A percentile compares a stretch with the other conserved stretches of the same genome.
phyloP scores from a whole-genome alignment of 176 grass and related monocot genomes.

The Zoysia japonica region DNA sequence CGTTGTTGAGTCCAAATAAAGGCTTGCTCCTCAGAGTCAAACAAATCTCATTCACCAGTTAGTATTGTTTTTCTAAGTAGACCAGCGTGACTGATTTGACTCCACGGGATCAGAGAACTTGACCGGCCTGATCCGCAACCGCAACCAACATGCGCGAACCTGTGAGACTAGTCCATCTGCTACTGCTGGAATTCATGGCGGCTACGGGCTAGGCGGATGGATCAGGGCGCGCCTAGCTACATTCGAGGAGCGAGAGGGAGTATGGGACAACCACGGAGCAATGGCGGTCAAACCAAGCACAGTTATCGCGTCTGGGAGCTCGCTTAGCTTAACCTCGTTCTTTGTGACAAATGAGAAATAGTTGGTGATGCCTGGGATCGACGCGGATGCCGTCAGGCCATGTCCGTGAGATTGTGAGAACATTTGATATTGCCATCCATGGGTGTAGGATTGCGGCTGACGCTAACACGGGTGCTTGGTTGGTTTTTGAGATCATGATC shows the following conservation, averaged over 20 bases:
- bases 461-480: background rate
- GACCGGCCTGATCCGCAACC: background rate
- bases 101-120: background rate
- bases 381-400: background rate
- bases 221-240: background rate
- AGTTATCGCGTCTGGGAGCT: background rate
- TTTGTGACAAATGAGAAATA: background rate
- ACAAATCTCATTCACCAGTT: background rate
- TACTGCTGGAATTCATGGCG: background rate
- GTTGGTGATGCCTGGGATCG: background rate
- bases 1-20: background rate
- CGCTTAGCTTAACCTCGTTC: background rate
- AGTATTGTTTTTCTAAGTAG: background rate
- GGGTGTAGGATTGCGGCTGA: constrained; percentile 2
- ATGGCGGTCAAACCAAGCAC: background rate
- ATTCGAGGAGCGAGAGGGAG: too few species aligned
- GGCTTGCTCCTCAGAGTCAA: background rate
- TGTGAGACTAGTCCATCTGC: background rate
- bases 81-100: background rate
- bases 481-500: constrained; percentile 18
- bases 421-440: background rate
- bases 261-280: background rate
- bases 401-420: background rate
- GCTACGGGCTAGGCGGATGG: background rate
- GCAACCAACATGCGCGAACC: background rate